Evolutionary conservation across 1,284 basidiomycete genomes (phyloP).

Genomic region (Omphalotus olearius): DNA sequence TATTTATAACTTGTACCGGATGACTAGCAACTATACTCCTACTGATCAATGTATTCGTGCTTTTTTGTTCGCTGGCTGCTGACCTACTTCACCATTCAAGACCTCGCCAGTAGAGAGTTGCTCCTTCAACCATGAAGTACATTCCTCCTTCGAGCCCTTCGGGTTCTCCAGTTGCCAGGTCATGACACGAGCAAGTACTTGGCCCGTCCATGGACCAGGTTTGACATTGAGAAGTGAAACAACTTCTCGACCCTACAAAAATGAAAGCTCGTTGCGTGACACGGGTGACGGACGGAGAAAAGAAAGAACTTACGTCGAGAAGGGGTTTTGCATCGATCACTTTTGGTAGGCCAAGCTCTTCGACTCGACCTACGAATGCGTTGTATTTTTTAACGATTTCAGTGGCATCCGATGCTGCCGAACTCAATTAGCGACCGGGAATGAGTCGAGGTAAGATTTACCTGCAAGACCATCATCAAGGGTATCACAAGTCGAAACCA

Average conservation of each 20-base stretch:
- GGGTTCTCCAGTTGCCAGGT: conserved; percentile 86
- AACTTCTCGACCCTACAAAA: conserved; percentile 67
- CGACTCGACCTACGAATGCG: conserved; percentile 52
- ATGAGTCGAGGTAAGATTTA: conserved; percentile 24
- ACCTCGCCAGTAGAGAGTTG: conserved; percentile 47
- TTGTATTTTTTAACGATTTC: conserved; percentile 62
- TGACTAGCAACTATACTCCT: conserved; percentile 9
- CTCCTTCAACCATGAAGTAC: conserved; percentile 61
- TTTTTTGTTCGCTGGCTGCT: conserved; percentile 40
- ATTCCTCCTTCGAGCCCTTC: conserved; percentile 57
- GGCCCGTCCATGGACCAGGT: conserved; percentile 68
- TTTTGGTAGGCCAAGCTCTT: conserved; percentile 56
- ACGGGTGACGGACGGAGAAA: conserved; percentile 5
- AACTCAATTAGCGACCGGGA: conserved; percentile 13
- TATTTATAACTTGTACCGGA: too few relatives aligned
- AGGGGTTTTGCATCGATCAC: conserved; percentile 69
- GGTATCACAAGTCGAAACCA: conserved; percentile 53
- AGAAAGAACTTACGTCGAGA: conserved; percentile 58
- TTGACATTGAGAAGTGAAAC: conserved; percentile 49
- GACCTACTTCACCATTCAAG: conserved; percentile 24
- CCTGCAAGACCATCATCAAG: conserved; percentile 43
- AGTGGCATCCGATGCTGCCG: conserved; percentile 39
- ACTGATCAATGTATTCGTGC: conserved; percentile 30
- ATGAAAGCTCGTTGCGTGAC: not conserved
- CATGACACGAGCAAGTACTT: conserved; percentile 60